Evolutionary conservation across 108 stramenopile genomes (phyloP), one percentile per base, ranked within the genome.

Genomic region (Ochromonas danica): DNA sequence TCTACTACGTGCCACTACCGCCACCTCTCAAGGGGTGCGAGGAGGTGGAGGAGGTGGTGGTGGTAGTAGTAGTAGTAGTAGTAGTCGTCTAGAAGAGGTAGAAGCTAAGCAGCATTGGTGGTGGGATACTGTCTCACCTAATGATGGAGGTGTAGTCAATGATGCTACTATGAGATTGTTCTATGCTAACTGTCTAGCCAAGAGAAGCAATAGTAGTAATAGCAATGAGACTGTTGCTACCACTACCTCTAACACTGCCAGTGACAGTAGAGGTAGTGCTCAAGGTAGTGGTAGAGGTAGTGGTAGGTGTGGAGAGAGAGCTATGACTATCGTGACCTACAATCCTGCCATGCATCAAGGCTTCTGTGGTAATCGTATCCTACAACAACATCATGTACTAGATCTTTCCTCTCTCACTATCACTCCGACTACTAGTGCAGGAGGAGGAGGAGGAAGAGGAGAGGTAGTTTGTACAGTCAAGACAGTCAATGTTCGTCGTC

Each of bases 91-190:
- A 22, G 72, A 75, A 75, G 72, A 75, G 38, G 72, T 75, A 14
- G 45, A 3, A 6, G 72, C 14, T 6, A 75, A 75, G 38, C n/a
- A 42, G 36, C 72, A 75, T 25, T 75, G 72, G 72, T 75, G 72
- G 72, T 75, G 72, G 72, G 72, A 75, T 60, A 75, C 72, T 22
- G 31, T 22, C 14, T 22, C 3, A n/a, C 14, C 3, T 36, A 75
- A 75, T 33, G 72, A 75, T 41, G 72, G 72, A 14, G 72, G 72
- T 10, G 72, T 75, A 14, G 10, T 75, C n/a, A 75, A 75, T 36
- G 72, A 75, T 33, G 14, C 14, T 6, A 27, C 27, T 75, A 75
- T 75, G 72, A 6, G 72, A 31, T 6, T 10, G n/a, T 42, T 75
- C 10, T 75, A 75, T 36, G 14, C 3, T 27, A 6, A 33, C 40